Percentiles rank a stretch among this genome's conserved stretches.
Evolutionary conservation across 371 early-diverging fungal genomes (phyloP).

Genomic region (Dentiscutata heterogama): DNA sequence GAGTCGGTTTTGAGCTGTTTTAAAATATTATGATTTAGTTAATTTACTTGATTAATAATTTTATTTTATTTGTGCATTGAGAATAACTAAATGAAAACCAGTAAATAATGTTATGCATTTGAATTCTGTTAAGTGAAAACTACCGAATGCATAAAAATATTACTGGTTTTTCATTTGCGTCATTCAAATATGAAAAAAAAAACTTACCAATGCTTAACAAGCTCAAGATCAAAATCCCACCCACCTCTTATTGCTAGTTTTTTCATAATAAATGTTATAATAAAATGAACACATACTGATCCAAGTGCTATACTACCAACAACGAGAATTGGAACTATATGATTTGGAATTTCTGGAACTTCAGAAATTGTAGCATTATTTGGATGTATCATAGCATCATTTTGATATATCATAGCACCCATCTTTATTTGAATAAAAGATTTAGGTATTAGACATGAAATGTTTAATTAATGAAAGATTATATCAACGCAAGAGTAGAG

Average conservation of each 20-base stretch:
- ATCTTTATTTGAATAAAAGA: no score
- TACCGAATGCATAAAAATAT: not conserved
- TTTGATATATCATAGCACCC: no score
- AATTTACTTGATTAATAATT: not conserved
- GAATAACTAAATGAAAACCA: not conserved
- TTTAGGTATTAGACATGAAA: no score
- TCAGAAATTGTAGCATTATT: not conserved
- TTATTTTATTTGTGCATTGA: not conserved
- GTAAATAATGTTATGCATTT: not conserved
- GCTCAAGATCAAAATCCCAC: constrained; percentile 55
- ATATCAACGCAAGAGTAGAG: no score
- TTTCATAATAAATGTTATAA: constrained; percentile 49
- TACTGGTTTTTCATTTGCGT: not conserved
- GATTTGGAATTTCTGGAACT: not conserved
- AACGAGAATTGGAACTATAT: constrained; percentile 41
- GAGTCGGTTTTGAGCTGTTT: constrained; percentile 51
- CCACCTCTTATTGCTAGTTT: constrained; percentile 50
- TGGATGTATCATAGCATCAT: no score
- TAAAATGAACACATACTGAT: constrained; percentile 50
- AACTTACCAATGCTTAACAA: constrained; percentile 54
- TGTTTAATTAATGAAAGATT: no score
- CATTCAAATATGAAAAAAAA: not conserved
- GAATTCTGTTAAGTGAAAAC: not conserved
- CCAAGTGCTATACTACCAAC: constrained; percentile 52
- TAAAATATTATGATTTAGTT: not conserved